Base-by-base conservation (phyloP, 1,284 basidiomycete species). In the Peniophora sp. region DNA sequence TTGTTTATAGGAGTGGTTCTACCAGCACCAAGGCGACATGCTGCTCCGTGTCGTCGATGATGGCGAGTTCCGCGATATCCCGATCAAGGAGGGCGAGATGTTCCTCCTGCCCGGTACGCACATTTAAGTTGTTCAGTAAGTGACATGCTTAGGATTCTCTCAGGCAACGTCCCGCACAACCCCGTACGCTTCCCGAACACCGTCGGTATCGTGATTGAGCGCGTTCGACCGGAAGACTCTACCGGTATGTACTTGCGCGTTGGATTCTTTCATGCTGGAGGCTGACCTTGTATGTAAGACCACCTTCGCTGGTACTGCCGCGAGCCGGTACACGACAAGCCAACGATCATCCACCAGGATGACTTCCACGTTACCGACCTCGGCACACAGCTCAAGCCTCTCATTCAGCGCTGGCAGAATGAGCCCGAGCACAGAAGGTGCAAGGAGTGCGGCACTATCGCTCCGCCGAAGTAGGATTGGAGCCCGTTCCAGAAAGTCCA, bases 41-140 rank as follows among this genome's bases (percentile, higher is more conserved):
- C 71, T 92, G 11, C 74, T 97, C 38, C 83, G 90, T 56, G 84
- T 92, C 3, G 86, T 98, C 10, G 92, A 96, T 51, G 89, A 87
- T 17, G 86, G 84, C n/a, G 74, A 78, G 58, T 95, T 97, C 67
- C 75, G 77, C 61, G 95, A 98, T 63, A 89, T 98, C 36, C 70
- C 74, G 23, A 97, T 98, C 60, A 86, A 84, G 54, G 93, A 99
- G 68, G 95, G 95, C 41, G 92, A 95, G 58, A 97, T 98, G 92
- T 97, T 96, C 67, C 66, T 98, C 58, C 73, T 98, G 19, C 94
- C 94, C 46, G 88, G 93, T 92, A 55, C 51, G 77, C 61, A 5
- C 36, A 35, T 27, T 14, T 3, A 23, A 39, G 8, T 41, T 48
- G 9, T 9, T 3, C 17, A 36, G 5, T n/a, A 12, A 10, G 1